A percentile compares a stretch with the other conserved stretches of the same genome.
Evolutionary conservation across 768 basidiomycete genomes (phyloP).

Genomic region (Sarcomyxa edulis): DNA sequence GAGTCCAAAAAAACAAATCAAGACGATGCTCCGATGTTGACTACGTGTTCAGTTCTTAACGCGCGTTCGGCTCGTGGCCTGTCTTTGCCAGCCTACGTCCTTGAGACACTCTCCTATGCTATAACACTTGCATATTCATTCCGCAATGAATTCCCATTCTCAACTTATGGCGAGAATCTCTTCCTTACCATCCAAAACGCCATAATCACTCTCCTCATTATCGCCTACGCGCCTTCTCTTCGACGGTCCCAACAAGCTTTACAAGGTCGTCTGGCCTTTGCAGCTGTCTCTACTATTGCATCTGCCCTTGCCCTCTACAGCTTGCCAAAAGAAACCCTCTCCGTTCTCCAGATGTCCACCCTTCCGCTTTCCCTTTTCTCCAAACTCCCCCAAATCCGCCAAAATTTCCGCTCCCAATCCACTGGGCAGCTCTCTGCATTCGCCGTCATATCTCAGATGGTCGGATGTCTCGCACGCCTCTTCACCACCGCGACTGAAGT

Average conservation of each 20-base stretch:
- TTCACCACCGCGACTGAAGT: conserved; percentile 94
- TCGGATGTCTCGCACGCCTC: conserved; percentile 84
- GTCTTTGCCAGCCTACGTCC: conserved; percentile 78
- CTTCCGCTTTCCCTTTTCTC: conserved; percentile 90
- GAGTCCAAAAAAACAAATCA: conserved; percentile 21
- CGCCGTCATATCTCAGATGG: conserved; percentile 83
- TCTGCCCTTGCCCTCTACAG: conserved; percentile 34
- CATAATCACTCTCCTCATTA: conserved; percentile 83
- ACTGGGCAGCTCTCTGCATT: conserved; percentile 95
- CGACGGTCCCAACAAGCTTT: conserved; percentile 17
- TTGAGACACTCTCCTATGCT: conserved; percentile 88
- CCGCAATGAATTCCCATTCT: conserved; percentile 86
- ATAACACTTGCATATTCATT: conserved; percentile 87
- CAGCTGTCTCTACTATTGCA: conserved; percentile 21
- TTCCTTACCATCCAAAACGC: conserved; percentile 90
- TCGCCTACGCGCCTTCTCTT: conserved; percentile 38
- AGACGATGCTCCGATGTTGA: background rate
- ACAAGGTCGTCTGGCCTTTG: conserved; percentile 27
- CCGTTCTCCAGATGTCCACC: conserved; percentile 76
- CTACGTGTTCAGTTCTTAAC: conserved; percentile 47
- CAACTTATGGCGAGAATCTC: conserved; percentile 95
- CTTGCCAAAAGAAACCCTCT: conserved; percentile 45
- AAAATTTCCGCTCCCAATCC: conserved; percentile 68
- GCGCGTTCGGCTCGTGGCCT: conserved; percentile 82
- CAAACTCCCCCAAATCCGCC: conserved; percentile 89